Base-by-base conservation (phyloP, 257 asterid genomes). In the Solanum tacnaense region DNA sequence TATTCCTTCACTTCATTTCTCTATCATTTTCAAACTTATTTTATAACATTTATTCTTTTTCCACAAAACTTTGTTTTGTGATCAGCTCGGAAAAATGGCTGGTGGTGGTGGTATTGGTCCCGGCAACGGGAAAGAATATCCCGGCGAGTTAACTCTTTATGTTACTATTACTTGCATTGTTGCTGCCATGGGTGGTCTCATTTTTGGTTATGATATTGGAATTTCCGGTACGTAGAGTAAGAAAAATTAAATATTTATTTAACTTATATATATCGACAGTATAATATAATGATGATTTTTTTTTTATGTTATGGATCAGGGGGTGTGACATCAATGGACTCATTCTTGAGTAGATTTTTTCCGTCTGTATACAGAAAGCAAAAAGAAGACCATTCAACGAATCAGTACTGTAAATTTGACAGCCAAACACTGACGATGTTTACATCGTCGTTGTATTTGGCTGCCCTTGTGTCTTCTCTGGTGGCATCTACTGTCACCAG, bases 111-210 rank as follows among this genome's bases (percentile, higher is more conserved):
- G 84, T 32, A 85, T 92, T 21, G 93, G 89, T 72, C 75, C 92
- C 16, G 95, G 92, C 2, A 89, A 92, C 32, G 92, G 94, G 35
- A 94, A 93, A 87, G 94, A 86, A 32, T 96, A 96, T 90, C 96
- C 98, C 74, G 98, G 99, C 13, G 89, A 92, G 38, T 94, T 96
- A 10, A 96, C 98, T 71, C 89, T 88, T 5, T 93, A 94, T 78
- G 98, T 95, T 46, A 89, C 94, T 35, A 16, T 89, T 9, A 94
- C 98, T 36, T 96, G 98, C 88, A 89, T 96, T 85, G 93, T 95
- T n/a, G 99, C 99, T 3, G 99, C 97, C 91, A 96, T 94, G 98
- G 99, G 99, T 3, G 99, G 99, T 11, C 94, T 96, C 7, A 96
- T 96, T 56, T 96, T 96, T 74, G 99, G 99, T 49, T 96, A 96